Conservation (phyloP, 2,329 filamentous ascomycete genomes). For the Colletotrichum liaoningense region DNA sequence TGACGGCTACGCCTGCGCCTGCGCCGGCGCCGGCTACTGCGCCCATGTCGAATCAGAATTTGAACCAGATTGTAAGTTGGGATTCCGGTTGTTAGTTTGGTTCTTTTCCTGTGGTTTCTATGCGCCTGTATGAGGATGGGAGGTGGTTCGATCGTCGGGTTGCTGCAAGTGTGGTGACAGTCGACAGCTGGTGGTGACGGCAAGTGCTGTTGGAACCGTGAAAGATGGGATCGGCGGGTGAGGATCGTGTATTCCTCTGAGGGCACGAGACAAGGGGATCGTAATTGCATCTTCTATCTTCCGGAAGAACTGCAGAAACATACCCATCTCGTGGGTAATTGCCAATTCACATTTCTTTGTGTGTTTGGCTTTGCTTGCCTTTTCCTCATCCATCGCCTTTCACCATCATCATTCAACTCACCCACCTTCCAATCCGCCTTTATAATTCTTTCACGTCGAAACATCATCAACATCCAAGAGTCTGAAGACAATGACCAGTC, state of each 20-base stretch:
- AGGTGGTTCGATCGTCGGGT: neutral
- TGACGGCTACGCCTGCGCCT: conserved; percentile 30
- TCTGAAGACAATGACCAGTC: neutral
- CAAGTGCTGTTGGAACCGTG: neutral
- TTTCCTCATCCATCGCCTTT: neutral
- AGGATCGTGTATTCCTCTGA: neutral
- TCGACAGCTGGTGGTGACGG: neutral
- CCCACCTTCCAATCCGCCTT: neutral
- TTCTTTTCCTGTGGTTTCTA: neutral
- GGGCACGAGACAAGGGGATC: neutral
- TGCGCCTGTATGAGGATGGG: neutral
- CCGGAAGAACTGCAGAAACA: neutral
- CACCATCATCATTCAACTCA: neutral
- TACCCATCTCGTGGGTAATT: neutral
- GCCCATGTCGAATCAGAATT: conserved; percentile 83
- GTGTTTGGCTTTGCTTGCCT: neutral
- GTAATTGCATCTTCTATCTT: neutral
- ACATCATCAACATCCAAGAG: neutral
- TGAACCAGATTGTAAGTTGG: conserved; percentile 92
- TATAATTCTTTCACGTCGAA: neutral
- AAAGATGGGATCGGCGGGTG: neutral
- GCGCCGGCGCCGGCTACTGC: conserved; percentile 42
- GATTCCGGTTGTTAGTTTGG: neutral
- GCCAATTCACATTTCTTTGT: neutral
- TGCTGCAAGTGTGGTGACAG: neutral